These are phyloP conservation scores for Leccinum truebloodii DNA, from an alignment of 768 basidiomycete genomes.

Conservation along the genomic window DNA sequence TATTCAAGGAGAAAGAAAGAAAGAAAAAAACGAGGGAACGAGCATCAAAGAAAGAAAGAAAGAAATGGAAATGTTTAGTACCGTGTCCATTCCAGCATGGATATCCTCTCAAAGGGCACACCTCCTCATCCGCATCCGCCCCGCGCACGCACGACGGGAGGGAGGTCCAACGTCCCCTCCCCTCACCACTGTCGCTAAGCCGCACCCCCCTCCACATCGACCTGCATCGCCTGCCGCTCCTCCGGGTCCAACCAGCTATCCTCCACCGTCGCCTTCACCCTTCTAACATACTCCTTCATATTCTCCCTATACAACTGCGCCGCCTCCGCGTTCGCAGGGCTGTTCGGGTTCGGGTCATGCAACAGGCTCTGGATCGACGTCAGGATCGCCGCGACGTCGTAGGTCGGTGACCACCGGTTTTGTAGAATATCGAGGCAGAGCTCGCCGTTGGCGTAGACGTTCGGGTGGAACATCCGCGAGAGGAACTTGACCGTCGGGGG, in stretches of 20 bases:
- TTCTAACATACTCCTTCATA: constrained; percentile 95
- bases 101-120: not conserved
- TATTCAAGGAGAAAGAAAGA: constrained; percentile 1
- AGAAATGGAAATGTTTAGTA: not conserved
- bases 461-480: constrained; percentile 98
- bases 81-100: constrained; percentile 7
- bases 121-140: not conserved
- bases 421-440: constrained; percentile 98
- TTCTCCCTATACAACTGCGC: constrained; percentile 96
- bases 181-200: not conserved
- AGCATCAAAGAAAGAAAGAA: constrained; percentile 5
- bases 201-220: constrained; percentile 29
- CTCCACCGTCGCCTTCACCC: constrained; percentile 93
- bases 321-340: constrained; percentile 97
- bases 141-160: not conserved
- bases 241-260: constrained; percentile 89
- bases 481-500: constrained; percentile 97
- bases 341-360: constrained; percentile 98
- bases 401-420: constrained; percentile 98
- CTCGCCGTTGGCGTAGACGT: constrained; percentile 98
- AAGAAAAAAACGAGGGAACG: not conserved
- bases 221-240: constrained; percentile 62
- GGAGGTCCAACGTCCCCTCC: not conserved
- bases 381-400: constrained; percentile 97
- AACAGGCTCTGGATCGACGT: constrained; percentile 94